These are phyloP conservation scores for Trichopus zeylanicus DNA, from an alignment of 116 monocot species.

Conservation along the genomic window DNA sequence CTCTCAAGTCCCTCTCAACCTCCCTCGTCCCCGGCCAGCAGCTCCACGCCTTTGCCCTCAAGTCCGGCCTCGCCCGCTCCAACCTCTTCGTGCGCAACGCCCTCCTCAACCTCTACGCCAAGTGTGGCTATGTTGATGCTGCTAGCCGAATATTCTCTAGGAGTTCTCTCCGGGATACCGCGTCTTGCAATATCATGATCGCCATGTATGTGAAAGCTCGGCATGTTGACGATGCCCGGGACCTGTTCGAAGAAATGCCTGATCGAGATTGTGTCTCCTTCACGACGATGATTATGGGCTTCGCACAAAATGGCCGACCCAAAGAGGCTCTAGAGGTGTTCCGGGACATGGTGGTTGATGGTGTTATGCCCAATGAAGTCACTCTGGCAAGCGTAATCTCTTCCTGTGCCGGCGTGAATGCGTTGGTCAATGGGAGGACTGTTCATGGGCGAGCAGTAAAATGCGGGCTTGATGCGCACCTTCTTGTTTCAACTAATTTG, in stretches of 20 bases:
- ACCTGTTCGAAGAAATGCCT: constrained; percentile 39
- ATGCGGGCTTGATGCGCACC: constrained; percentile 14
- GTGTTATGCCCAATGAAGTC: constrained; percentile 42
- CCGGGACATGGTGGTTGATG: constrained; percentile 28
- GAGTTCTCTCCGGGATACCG: constrained; percentile 21
- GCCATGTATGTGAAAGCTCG: constrained; percentile 16
- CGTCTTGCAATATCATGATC: constrained; percentile 55
- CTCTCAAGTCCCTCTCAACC: constrained; percentile 36
- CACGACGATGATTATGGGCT: constrained; percentile 58
- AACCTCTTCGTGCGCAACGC: constrained; percentile 53
- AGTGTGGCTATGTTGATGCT: constrained; percentile 3
- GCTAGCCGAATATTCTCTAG: constrained; percentile 17
- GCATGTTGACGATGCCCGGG: constrained; percentile 15
- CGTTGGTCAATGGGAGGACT: constrained; percentile 8
- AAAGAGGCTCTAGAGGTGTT: constrained; percentile 25
- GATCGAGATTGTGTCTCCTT: constrained; percentile 42
- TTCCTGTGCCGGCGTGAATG: constrained; percentile 16
- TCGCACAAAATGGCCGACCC: constrained; percentile 17
- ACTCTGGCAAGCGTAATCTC: constrained; percentile 41
- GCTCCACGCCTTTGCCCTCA: constrained; percentile 47
- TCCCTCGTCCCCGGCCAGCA: constrained; percentile 27
- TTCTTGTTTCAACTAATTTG: constrained; percentile 58
- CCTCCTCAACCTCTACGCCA: constrained; percentile 45
- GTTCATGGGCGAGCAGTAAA: constrained; percentile 27
- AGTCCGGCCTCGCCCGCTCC: constrained; percentile 32